Percentiles rank a stretch among this genome's conserved stretches.
Evolutionary conservation across 108 stramenopile species (phyloP).

Genomic region (Nannochloropsis gaditana): DNA sequence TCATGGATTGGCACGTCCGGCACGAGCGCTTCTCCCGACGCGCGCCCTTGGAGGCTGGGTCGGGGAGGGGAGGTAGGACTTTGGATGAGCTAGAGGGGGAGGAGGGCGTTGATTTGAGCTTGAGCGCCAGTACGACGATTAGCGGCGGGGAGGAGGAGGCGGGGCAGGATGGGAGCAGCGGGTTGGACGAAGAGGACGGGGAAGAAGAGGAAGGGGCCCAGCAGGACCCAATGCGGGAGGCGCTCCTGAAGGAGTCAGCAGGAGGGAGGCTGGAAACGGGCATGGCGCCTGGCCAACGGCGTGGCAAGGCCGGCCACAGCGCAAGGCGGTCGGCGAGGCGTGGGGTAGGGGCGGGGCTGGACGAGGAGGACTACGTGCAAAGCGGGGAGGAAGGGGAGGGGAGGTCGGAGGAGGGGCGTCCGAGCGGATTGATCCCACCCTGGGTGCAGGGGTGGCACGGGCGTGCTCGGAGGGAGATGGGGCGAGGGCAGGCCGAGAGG

Average conservation of each 20-base stretch:
- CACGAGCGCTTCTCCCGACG: conserved; percentile 16
- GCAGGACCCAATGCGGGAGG: not conserved
- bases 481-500: not conserved
- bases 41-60: not conserved
- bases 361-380: not conserved
- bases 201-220: not conserved
- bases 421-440: not conserved
- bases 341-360: not conserved
- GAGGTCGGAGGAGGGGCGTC: not conserved
- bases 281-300: too few species aligned
- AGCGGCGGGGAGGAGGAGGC: not conserved
- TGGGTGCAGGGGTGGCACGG: not conserved
- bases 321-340: not conserved
- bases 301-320: not conserved
- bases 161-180: not conserved
- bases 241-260: not conserved
- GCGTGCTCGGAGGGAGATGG: not conserved
- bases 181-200: not conserved
- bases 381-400: conserved; percentile 5
- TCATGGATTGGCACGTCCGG: not conserved
- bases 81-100: not conserved
- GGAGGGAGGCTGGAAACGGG: too few species aligned
- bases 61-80: not conserved
- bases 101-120: not conserved
- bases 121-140: not conserved